Conservation (phyloP, 2,329 filamentous ascomycete species). For the Fusarium protoensiforme region DNA sequence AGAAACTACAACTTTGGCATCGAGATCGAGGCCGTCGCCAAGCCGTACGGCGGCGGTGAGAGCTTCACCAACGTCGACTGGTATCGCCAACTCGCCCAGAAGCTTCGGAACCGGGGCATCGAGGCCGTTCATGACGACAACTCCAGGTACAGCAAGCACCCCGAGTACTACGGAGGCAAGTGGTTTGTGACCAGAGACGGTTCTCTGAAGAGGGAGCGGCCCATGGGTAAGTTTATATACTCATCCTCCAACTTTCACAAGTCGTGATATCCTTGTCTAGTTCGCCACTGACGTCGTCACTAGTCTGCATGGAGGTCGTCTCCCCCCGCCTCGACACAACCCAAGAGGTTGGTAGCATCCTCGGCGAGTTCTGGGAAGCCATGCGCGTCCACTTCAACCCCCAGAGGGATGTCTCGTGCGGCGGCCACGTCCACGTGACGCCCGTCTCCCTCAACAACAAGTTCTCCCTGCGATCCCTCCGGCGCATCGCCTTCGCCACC, state of each 20-base stretch:
- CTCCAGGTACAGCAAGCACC: slow-evolving; percentile 54
- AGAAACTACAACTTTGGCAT: slow-evolving; percentile 54
- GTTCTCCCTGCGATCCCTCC: slow-evolving; percentile 50
- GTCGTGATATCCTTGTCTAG: background rate
- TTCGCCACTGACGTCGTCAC: slow-evolving; percentile 13
- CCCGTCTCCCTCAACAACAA: slow-evolving; percentile 47
- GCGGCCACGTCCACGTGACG: slow-evolving; percentile 55
- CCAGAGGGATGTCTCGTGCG: slow-evolving; percentile 49
- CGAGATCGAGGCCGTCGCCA: slow-evolving; percentile 53
- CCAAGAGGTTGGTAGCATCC: slow-evolving; percentile 45
- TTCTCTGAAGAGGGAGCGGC: slow-evolving; percentile 51
- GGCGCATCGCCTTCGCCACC: slow-evolving; percentile 52
- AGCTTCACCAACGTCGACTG: slow-evolving; percentile 53
- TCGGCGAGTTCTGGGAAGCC: slow-evolving; percentile 55
- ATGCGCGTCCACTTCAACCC: slow-evolving; percentile 55
- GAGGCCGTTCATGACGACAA: slow-evolving; percentile 51
- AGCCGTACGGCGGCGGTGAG: slow-evolving; percentile 50
- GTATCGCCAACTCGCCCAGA: slow-evolving; percentile 54
- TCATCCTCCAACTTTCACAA: background rate
- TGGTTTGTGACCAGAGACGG: slow-evolving; percentile 56
- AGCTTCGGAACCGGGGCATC: slow-evolving; percentile 52
- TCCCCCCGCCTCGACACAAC: slow-evolving; percentile 52
- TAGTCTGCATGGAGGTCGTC: slow-evolving; percentile 56
- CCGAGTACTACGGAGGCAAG: slow-evolving; percentile 55
- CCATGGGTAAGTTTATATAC: slow-evolving; percentile 45